phyloP scores from a whole-genome alignment of 2,329 filamentous ascomycete genomes.

The Monosporascus sp. region DNA sequence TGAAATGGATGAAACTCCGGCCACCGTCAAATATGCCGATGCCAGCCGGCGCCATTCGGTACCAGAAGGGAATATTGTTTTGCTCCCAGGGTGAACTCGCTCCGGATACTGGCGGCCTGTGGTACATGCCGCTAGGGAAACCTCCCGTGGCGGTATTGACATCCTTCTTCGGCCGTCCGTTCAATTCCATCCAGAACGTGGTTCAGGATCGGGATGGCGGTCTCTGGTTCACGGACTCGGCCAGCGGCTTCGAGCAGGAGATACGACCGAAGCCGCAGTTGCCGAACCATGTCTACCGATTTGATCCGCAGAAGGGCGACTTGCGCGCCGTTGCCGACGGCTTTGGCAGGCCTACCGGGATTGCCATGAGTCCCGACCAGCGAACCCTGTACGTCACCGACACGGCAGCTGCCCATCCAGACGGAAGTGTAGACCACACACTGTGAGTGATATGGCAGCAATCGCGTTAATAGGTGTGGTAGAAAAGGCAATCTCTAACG shows the following conservation, averaged over 20 bases:
- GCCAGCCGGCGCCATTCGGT: conserved; percentile 37
- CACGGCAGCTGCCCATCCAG: conserved; percentile 23
- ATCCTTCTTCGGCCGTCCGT: conserved; percentile 38
- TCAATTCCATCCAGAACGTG: conserved; percentile 43
- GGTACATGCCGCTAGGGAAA: conserved; percentile 28
- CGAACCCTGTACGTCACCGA: conserved; percentile 39
- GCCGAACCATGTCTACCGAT: conserved; percentile 44
- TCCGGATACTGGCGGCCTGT: conserved; percentile 20
- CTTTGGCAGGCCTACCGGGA: conserved; percentile 37
- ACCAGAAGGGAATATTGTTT: conserved; percentile 35
- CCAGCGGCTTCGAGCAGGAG: conserved; percentile 37
- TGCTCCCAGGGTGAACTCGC: conserved; percentile 34
- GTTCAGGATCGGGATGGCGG: conserved; percentile 31
- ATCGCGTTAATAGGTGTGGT: not conserved
- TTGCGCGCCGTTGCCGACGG: conserved; percentile 43
- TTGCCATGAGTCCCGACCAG: conserved; percentile 33
- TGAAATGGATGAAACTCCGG: conserved; percentile 36
- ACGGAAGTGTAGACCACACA: conserved; percentile 22
- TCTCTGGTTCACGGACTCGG: conserved; percentile 47
- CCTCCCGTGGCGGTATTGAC: conserved; percentile 32
- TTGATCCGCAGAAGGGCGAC: conserved; percentile 33
- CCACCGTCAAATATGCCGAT: conserved; percentile 38
- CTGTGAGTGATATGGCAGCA: conserved; percentile 17
- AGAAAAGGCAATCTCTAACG: not conserved
- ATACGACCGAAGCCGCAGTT: conserved; percentile 39